Percentiles rank a stretch among this genome's conserved stretches.
These are phyloP conservation scores for Lasiosphaeriaceae sp. DNA, from an alignment of 495 filamentous ascomycete genomes.

Conservation along the genomic window DNA sequence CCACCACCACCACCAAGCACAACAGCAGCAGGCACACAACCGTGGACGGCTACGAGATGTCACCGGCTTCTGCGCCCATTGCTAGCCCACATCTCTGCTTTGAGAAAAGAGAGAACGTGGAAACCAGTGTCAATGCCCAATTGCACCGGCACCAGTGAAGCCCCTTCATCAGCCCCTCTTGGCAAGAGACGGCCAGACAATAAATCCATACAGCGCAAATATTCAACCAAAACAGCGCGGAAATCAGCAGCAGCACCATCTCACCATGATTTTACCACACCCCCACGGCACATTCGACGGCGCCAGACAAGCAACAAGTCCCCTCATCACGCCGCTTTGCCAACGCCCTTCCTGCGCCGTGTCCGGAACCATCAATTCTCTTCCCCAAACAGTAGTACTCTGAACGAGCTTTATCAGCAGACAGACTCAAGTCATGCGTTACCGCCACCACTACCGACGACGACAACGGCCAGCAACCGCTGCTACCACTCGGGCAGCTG, in stretches of 20 bases:
- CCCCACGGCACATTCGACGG: conserved; percentile 13
- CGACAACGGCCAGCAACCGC: not conserved
- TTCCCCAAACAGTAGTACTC: conserved; percentile 7
- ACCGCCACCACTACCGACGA: not conserved
- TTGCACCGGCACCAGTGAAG: not conserved
- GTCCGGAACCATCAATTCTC: conserved; percentile 19
- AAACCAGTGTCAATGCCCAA: not conserved
- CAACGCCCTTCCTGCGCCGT: conserved; percentile 27
- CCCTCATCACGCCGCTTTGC: conserved; percentile 17
- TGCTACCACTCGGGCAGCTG: conserved; percentile 6
- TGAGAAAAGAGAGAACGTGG: conserved; percentile 39
- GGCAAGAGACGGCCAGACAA: conserved; percentile 9
- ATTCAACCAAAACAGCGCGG: conserved; percentile 20
- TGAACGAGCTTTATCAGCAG: not conserved
- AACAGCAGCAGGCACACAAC: conserved; percentile 14
- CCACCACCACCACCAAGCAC: not conserved
- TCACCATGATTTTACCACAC: conserved; percentile 8
- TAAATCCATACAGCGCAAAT: conserved; percentile 16
- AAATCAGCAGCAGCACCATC: conserved; percentile 2
- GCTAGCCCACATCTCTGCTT: conserved; percentile 46
- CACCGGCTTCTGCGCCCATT: conserved; percentile 53
- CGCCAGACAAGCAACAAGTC: conserved; percentile 8
- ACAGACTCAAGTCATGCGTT: no score
- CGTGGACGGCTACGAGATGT: conserved; percentile 56
- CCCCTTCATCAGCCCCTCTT: no score